Conservation (phyloP, 805 yeast genomes). For the Candida michaelii region DNA sequence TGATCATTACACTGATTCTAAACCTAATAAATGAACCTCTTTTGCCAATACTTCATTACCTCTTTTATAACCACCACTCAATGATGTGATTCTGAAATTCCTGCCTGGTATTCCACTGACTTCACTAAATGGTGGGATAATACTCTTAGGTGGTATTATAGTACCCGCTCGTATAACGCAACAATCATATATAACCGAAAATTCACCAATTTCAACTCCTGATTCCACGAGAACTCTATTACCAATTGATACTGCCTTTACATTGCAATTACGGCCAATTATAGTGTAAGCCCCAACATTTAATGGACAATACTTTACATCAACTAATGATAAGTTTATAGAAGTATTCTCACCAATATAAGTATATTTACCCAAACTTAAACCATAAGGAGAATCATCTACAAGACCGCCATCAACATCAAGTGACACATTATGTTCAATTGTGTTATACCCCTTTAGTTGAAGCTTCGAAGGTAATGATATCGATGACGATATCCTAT, state of each 20-base stretch:
- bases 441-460: slow-evolving; percentile 48
- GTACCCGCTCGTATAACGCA: slow-evolving; percentile 46
- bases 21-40: slow-evolving; percentile 21
- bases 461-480: slow-evolving; percentile 42
- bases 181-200: slow-evolving; percentile 50
- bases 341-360: slow-evolving; percentile 30
- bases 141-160: slow-evolving; percentile 39
- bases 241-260: slow-evolving; percentile 45
- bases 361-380: slow-evolving; percentile 49
- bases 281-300: slow-evolving; percentile 49
- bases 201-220: slow-evolving; percentile 35
- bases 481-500: slow-evolving; percentile 47
- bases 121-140: slow-evolving; percentile 53
- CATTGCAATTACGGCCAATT: slow-evolving; percentile 33
- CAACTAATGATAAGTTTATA: slow-evolving; percentile 21
- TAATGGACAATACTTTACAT: slow-evolving; percentile 23
- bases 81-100: slow-evolving; percentile 23
- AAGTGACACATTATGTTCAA: slow-evolving; percentile 35
- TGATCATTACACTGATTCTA: neutral
- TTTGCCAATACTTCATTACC: slow-evolving; percentile 39
- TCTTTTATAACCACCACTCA: slow-evolving; percentile 33
- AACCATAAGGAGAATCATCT: slow-evolving; percentile 21
- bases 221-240: slow-evolving; percentile 49
- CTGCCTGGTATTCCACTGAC: slow-evolving; percentile 42
- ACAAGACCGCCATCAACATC: slow-evolving; percentile 29